Base-by-base conservation (phyloP, 768 basidiomycete species). In the Pulveroboletus sp. region DNA sequence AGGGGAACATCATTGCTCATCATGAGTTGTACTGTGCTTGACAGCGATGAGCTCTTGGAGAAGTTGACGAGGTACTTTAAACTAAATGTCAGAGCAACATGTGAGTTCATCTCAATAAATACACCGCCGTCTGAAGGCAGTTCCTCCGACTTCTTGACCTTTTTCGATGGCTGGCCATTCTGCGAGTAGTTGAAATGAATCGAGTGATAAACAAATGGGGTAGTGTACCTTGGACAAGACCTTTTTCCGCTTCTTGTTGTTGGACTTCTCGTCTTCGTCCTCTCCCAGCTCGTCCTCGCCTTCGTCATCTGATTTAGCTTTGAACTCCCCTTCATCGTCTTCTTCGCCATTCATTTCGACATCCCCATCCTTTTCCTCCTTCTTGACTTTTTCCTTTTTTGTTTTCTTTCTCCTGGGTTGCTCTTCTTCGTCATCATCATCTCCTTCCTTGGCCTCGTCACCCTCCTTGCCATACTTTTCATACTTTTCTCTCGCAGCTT, bases 21-120 rank as follows among this genome's bases (percentile, higher is more conserved):
- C 79, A 86, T 86, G 21, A 96, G 78, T 63, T 83, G 80, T 32
- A 94, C 93, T 26, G 74, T 79, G 55, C 73, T 76, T 12, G 82
- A 79, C 35, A 99, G 72, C 28, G 83, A 76, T 2, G 87, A 73
- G 55, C 88, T 90, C 78, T 96, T 98, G 46, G 92, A 82, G 63
- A 99, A 98, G 73, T 96, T 97, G 68, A 89, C 85, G 27, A 98
- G 84, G 71, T 98, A 99, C 70, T 97, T 98, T 60, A 98, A 75
- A 30, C 90, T 93, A 76, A 98, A 98, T 1, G 93, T 97, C 43
- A 98, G 76, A 38, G 83, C 80, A 54, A 99, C 95, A 55, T 89
- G 83, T 65, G 88, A 85, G 63, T 92, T 90, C 79, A 96, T 87
- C 69, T 89, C 82, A 64, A 96, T 87, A 54, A 72, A 67, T 42